These are phyloP conservation scores for Epichloe brachyelytri DNA, from an alignment of 2,329 filamentous ascomycete species.

Conservation along the genomic window DNA sequence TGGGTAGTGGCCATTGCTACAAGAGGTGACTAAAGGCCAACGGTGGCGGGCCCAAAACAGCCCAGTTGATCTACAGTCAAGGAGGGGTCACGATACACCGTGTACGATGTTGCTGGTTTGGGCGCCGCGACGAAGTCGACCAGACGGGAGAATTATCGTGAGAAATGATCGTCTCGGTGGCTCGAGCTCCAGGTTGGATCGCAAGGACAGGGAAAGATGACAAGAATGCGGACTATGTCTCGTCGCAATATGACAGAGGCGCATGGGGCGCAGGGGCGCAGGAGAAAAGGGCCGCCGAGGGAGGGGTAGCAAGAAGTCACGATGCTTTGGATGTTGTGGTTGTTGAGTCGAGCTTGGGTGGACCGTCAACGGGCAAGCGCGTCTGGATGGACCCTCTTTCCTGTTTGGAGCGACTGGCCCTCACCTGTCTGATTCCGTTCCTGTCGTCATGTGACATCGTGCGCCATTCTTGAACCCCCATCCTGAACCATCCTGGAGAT, in stretches of 20 bases:
- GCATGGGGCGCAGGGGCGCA: not conserved
- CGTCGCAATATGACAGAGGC: not conserved
- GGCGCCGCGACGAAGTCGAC: not conserved
- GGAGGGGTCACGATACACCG: not conserved
- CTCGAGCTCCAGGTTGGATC: not conserved
- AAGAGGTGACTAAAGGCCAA: not conserved
- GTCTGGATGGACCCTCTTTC: not conserved
- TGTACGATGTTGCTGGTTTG: not conserved
- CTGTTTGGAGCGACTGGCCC: not conserved
- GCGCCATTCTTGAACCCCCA: not conserved
- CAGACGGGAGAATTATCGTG: not conserved
- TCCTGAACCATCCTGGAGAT: not conserved
- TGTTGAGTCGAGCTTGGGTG: not conserved
- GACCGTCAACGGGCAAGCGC: no score
- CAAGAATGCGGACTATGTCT: conserved; percentile 4
- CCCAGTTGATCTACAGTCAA: not conserved
- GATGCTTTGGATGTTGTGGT: conserved; percentile 3
- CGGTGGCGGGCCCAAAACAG: not conserved
- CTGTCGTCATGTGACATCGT: not conserved
- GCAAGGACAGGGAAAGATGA: not conserved
- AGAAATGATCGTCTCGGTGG: conserved; percentile 1
- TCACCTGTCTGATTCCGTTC: not conserved
- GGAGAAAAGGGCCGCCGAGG: not conserved
- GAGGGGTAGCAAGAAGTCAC: conserved; percentile 1
- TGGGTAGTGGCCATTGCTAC: conserved; percentile 10